Base-by-base conservation (phyloP, 2,329 filamentous ascomycete species). In the Aspergillus alliaceus region DNA sequence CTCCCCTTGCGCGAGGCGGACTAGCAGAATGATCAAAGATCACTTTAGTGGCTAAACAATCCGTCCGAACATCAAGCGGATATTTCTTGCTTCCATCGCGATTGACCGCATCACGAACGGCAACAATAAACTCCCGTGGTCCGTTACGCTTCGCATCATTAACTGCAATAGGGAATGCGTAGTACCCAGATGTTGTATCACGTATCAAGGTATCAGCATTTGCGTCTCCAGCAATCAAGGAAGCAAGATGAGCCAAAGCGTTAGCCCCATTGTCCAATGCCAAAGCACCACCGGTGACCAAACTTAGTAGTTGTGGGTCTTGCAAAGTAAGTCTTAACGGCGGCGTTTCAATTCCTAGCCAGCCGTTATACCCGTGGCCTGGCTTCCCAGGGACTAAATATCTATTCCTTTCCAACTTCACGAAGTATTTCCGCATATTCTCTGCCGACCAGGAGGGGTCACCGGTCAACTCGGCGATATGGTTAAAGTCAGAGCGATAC, bases 371-470 rank as follows among this genome's bases (percentile, higher is more conserved):
- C 39, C 68, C 69, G 61, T 87, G 85, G 6, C 83, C 83, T 15
- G 29, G 51, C 37, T 62, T 59, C 20, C 56, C 72, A 25, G 65
- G 75, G 1, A 65, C 59, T 1, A 84, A 72, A 68, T 87, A 85
- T 6, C 75, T 65, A 73, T 82, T 82, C 53, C 78, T 75, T 69
- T 87, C 84, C 51, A 87, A 64, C 59, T 76, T 77, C 42, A 73
- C 65, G 53, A 83, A 85, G 71, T 86, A 84, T 55, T 79, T 72
- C 58, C 83, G 76, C 84, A 88, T 87, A 57, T 83, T 84, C 1
- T 73, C 71, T 0, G 84, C 73, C 0, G 75, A 71, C 86, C 86
- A 89, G 0, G 82, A 83, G 2, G 71, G 63, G 63, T 89, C 86
- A 4, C 85, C 85, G 2, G 86, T 89, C 29, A 87, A 64, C 12